Evolutionary conservation across 106 monocot genomes (phyloP), one percentile per base, ranked within the genome.

Genomic region (Dactylorhiza incarnata): DNA sequence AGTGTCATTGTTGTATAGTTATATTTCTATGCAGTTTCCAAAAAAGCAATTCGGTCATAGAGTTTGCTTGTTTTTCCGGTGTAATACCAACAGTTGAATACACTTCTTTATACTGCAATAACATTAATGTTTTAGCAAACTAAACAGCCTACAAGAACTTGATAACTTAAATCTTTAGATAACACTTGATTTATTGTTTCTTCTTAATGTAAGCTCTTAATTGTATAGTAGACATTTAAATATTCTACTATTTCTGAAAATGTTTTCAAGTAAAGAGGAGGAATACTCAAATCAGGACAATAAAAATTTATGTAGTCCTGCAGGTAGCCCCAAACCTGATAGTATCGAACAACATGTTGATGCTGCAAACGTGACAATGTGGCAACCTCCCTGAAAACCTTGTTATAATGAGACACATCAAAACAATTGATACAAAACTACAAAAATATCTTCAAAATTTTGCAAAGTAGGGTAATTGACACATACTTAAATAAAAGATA

Each of bases 271-370:
- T 24, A 65, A 23, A 13, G 13, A 29, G 29, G 3, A 65, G 25
- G 1, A 24, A 65, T 29, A 65, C 12, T 11, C 29, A 65, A 65
- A 26, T 65, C 29, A 29, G 13, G 22, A 20, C 24, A 11, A 65
- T 29, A 12, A 8, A 65, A 26, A 65, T 65, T 65, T 65, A 29
- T 1, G 13, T 7, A 29, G 26, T 29, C 12, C 24, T 29, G 25
- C 58, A 59, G 0, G 8, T 65, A 29, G 29, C 26, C 65, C 12
- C 65, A 9, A 65, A 96, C 96, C 90, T 97, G 97, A 81, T 97
- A 97, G 62, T 97, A 97, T 37, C 97, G 97, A 79, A 97, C 97
- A 78, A 97, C 87, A 88, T 97, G 94, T 46, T 97, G 89, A 88
- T 97, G 97, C 75, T 97, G 97, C 86, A 97, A 87, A 59, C 85